phyloP scores from a whole-genome alignment of 495 filamentous ascomycete genomes.

The Ramalina intermedia region DNA sequence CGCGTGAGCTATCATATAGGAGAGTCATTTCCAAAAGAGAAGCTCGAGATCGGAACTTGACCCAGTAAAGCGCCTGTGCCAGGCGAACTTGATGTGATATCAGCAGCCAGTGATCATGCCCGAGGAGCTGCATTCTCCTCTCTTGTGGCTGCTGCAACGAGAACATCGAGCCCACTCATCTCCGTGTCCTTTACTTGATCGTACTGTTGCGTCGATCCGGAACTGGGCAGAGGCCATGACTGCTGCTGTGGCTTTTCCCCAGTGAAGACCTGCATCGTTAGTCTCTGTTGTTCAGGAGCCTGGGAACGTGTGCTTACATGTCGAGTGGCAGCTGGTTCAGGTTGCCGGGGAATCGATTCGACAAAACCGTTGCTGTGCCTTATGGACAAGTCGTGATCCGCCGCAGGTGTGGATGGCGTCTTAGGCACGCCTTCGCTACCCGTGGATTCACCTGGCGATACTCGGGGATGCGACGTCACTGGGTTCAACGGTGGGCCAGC shows the following conservation, averaged over 20 bases:
- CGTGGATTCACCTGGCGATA: slow-evolving; percentile 58
- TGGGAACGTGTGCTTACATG: slow-evolving; percentile 19
- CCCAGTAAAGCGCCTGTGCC: too few relatives aligned
- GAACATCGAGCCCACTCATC: slow-evolving; percentile 64
- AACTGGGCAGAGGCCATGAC: slow-evolving; percentile 14
- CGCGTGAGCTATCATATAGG: too few relatives aligned
- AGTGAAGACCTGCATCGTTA: slow-evolving; percentile 14
- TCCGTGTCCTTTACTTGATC: slow-evolving; percentile 24
- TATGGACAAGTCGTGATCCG: slow-evolving; percentile 51
- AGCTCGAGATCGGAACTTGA: too few relatives aligned
- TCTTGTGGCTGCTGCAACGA: slow-evolving; percentile 81
- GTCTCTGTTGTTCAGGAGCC: background rate
- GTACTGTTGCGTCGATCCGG: slow-evolving; percentile 5
- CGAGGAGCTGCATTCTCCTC: slow-evolving; percentile 39
- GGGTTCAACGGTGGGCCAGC: slow-evolving; percentile 37
- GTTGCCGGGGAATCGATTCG: slow-evolving; percentile 34
- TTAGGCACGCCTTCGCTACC: slow-evolving; percentile 52
- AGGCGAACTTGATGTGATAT: too few relatives aligned
- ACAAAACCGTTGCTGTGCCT: slow-evolving; percentile 48
- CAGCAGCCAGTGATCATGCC: background rate
- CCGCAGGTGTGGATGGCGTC: slow-evolving; percentile 45
- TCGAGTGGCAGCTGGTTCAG: slow-evolving; percentile 29
- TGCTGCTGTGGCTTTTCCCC: slow-evolving; percentile 8
- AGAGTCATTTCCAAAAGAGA: too few relatives aligned
- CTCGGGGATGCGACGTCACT: slow-evolving; percentile 26